Conservation (phyloP, 2,329 filamentous ascomycete species). For the Cladosporium sp. region DNA sequence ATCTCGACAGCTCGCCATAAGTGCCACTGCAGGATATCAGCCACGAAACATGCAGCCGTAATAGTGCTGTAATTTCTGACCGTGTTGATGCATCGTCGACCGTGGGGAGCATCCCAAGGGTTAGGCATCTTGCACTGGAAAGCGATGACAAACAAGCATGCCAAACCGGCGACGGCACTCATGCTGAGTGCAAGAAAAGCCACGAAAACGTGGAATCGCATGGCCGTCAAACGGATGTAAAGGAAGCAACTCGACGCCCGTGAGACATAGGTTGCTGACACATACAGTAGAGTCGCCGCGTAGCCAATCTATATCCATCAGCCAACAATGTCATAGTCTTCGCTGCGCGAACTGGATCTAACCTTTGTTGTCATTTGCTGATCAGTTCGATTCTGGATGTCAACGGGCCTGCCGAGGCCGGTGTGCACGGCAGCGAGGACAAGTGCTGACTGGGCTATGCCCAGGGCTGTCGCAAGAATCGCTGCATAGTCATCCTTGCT, state of each 20-base stretch:
- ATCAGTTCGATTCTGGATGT: neutral
- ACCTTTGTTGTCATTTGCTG: neutral
- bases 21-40: constrained; percentile 8
- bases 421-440: constrained; percentile 16
- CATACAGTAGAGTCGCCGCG: neutral
- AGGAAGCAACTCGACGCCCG: constrained; percentile 23
- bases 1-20: constrained; percentile 17
- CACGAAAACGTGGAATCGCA: constrained; percentile 15
- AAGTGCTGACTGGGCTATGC: constrained; percentile 14
- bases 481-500: constrained; percentile 25
- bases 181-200: constrained; percentile 13
- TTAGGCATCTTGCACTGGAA: constrained; percentile 22
- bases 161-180: constrained; percentile 14
- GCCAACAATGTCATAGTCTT: neutral
- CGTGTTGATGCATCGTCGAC: constrained; percentile 13
- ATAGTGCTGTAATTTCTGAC: neutral
- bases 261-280: constrained; percentile 12
- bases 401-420: constrained; percentile 18
- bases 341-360: neutral
- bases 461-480: constrained; percentile 21
- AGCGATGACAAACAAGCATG: constrained; percentile 13
- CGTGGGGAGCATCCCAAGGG: constrained; percentile 18
- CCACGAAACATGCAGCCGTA: neutral
- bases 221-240: constrained; percentile 20
- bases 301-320: neutral